Conservation (phyloP, 805 yeast species). For the Sugiyamaella smithiae region DNA sequence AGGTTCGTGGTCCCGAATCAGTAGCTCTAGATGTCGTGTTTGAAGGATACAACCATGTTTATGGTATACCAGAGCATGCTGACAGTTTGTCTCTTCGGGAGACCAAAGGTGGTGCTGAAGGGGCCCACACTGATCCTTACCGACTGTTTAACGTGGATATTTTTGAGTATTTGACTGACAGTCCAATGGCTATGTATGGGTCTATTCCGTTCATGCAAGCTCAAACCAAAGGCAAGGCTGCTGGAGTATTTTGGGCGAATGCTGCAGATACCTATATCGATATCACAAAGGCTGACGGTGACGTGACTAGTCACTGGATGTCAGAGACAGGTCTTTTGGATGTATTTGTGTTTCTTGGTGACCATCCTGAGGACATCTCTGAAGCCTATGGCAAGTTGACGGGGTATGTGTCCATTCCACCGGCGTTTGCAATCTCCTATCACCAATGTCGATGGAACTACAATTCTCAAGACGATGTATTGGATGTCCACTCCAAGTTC, state of each 20-base stretch:
- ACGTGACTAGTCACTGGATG: slow-evolving; percentile 71
- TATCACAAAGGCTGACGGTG: slow-evolving; percentile 40
- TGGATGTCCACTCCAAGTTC: slow-evolving; percentile 65
- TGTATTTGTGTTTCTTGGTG: slow-evolving; percentile 62
- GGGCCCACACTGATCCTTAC: slow-evolving; percentile 61
- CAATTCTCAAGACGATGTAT: slow-evolving; percentile 80
- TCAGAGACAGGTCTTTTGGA: slow-evolving; percentile 88
- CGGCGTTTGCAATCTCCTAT: slow-evolving; percentile 75
- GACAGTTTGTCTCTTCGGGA: slow-evolving; percentile 72
- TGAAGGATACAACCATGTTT: slow-evolving; percentile 58
- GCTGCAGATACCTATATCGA: slow-evolving; percentile 92
- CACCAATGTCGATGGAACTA: slow-evolving; percentile 99
- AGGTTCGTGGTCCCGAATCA: slow-evolving; percentile 77
- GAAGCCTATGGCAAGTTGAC: slow-evolving; percentile 63
- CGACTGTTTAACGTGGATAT: slow-evolving; percentile 90
- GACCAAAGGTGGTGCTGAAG: slow-evolving; percentile 42
- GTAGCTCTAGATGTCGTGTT: slow-evolving; percentile 76
- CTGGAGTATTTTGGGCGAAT: slow-evolving; percentile 88
- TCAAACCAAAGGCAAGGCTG: slow-evolving; percentile 51
- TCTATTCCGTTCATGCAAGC: slow-evolving; percentile 86
- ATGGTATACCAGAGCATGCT: slow-evolving; percentile 98
- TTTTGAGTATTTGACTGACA: slow-evolving; percentile 83
- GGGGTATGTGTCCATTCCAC: slow-evolving; percentile 74
- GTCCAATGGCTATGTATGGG: slow-evolving; percentile 92
- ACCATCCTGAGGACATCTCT: slow-evolving; percentile 53